Evolutionary conservation across 768 basidiomycete genomes (phyloP).

Genomic region (Lactarius pseudohatsudake): DNA sequence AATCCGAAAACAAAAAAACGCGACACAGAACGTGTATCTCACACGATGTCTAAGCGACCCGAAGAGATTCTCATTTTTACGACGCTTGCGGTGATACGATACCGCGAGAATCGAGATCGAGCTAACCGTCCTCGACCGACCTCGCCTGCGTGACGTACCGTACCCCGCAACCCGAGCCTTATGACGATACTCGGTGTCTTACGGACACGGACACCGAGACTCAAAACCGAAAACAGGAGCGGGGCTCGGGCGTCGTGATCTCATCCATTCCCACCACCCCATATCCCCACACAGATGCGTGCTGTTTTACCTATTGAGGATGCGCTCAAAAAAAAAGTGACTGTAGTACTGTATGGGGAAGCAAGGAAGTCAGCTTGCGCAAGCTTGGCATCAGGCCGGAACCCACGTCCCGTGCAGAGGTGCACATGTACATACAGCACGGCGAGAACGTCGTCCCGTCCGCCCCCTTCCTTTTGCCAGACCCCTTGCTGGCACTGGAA

Average conservation of each 20-base stretch:
- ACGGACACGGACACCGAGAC: background rate
- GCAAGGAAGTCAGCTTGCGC: background rate
- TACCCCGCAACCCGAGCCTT: background rate
- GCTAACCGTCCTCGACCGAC: background rate
- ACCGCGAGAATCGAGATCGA: background rate
- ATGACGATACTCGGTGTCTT: background rate
- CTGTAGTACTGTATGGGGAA: no score
- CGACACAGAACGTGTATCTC: background rate
- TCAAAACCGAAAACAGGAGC: background rate
- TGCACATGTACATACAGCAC: background rate
- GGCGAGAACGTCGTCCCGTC: background rate
- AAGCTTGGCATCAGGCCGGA: background rate
- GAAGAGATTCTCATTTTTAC: background rate
- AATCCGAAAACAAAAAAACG: background rate
- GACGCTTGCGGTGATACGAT: background rate
- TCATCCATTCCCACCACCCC: background rate
- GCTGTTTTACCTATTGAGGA: background rate
- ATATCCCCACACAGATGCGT: background rate
- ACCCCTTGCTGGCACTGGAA: no score
- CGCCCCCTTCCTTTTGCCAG: background rate
- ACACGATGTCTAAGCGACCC: background rate
- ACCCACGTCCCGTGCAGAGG: background rate
- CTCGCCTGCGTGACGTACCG: background rate
- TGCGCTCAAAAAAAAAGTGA: background rate
- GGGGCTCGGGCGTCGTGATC: background rate